Base-by-base conservation (phyloP, 805 yeast species). In the Yarrowia deformans region DNA sequence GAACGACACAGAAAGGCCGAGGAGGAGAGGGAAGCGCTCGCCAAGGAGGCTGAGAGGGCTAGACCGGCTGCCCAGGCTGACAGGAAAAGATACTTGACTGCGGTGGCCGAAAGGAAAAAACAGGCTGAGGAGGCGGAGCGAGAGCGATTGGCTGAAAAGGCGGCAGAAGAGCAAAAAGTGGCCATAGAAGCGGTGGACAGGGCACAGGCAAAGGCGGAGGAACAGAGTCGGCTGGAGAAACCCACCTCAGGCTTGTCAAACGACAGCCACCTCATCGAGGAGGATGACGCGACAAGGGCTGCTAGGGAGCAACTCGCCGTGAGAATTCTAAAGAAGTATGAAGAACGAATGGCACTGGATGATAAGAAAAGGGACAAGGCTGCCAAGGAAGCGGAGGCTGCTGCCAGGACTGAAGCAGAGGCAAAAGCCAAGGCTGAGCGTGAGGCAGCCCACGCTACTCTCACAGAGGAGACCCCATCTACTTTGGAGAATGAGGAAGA, bases 101-200 rank as follows among this genome's bases (percentile, higher is more conserved):
- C 6, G 3, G 34, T 8, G 13, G 19, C 54, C 37, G 39, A 49
- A 9, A n/a, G 32, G 19, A 49, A n/a, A n/a, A 32, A 39, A 49
- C 54, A 32, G 16, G 19, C 39, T 9, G 54, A 48, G 32, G 35
- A 49, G 54, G 54, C 54, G 10, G 54, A 49, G 34, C 37, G 39
- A 16, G 39, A 16, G n/a, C 37, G 54, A 9, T 39, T 49, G 39
- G 54, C 54, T 8, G 54, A 49, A 4, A 32, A 16, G 13, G 54
- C 54, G 9, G 37, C 19, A 0, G 54, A 49, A 13, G 39, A 49
- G 54, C 39, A 29, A 19, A 9, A 19, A 1, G 10, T 48, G 35
- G 52, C 54, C 8, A 16, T 49, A 9, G 39, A 49, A 32, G 54
- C 54, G 4, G 37, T 8, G 7, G 54, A 49, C 13, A 49, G 37